These are phyloP conservation scores for Grosmannia serpens DNA, from an alignment of 2,329 filamentous ascomycete genomes.

Conservation along the genomic window DNA sequence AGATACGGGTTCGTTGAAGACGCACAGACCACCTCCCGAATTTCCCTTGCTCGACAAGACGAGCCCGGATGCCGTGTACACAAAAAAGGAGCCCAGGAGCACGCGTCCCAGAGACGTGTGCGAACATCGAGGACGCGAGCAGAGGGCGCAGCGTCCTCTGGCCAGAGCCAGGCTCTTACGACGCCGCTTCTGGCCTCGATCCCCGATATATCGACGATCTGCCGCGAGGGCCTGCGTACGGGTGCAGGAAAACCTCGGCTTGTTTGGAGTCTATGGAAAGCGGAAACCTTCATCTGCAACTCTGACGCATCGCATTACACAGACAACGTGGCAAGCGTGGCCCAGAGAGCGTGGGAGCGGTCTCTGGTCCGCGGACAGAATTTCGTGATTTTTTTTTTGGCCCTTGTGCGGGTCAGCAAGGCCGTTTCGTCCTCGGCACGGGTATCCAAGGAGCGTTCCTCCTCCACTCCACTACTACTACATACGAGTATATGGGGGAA, in stretches of 20 bases:
- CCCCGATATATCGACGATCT: background rate
- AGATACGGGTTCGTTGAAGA: background rate
- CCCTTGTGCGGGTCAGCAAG: background rate
- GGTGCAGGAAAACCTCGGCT: background rate
- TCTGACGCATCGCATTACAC: too few species aligned
- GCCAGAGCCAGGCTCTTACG: too few species aligned
- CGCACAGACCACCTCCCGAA: background rate
- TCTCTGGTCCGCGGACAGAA: background rate
- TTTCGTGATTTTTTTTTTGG: background rate
- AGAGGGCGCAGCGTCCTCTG: too few species aligned
- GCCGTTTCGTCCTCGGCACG: conserved; percentile 9
- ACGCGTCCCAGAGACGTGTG: too few species aligned
- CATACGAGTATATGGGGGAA: background rate
- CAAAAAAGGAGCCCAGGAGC: too few species aligned
- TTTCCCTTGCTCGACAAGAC: background rate
- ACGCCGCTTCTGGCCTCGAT: background rate
- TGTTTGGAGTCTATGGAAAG: conserved; percentile 10
- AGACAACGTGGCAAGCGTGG: background rate
- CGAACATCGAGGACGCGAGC: too few species aligned
- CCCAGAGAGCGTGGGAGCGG: background rate
- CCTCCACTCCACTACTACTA: background rate
- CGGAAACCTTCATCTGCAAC: background rate
- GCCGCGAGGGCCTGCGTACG: too few species aligned
- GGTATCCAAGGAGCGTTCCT: background rate
- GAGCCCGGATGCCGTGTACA: too few species aligned